A percentile compares a stretch with the other conserved stretches of the same genome.
These are phyloP conservation scores for Blepharisma japonicum DNA, from an alignment of 73 alveolate species.

Conservation along the genomic window DNA sequence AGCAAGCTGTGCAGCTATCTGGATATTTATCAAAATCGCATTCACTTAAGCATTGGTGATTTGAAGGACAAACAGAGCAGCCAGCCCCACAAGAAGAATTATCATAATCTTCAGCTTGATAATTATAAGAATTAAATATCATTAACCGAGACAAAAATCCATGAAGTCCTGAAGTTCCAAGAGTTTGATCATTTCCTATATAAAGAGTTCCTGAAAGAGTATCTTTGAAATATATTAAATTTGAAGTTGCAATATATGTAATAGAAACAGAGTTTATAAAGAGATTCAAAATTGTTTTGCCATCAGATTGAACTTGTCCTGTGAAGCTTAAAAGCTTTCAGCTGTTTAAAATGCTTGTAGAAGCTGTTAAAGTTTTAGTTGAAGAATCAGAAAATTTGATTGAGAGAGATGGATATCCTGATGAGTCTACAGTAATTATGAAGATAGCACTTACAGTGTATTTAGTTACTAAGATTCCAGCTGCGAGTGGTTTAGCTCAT, in stretches of 20 bases:
- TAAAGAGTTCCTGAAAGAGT: no score
- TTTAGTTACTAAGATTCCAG: background rate
- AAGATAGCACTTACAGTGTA: background rate
- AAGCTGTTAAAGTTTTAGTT: no score
- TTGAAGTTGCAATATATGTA: no score
- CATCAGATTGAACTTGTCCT: background rate
- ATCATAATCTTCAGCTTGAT: background rate
- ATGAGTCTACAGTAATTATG: no score
- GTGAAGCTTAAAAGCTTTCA: background rate
- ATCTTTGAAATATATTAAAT: no score
- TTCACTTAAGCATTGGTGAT: background rate
- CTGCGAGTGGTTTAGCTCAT: background rate
- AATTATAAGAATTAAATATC: background rate
- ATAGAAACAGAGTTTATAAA: no score
- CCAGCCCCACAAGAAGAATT: background rate
- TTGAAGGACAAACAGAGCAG: background rate
- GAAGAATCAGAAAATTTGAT: no score
- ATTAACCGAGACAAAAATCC: background rate
- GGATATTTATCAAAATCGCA: no score
- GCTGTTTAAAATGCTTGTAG: no score
- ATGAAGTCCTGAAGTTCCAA: background rate
- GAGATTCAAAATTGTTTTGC: no score
- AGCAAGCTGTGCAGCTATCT: slow-evolving; percentile 1
- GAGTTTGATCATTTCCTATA: background rate
- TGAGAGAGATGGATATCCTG: no score